Evolutionary conservation across 768 basidiomycete genomes (phyloP).

Genomic region (Tulasnella calospora): DNA sequence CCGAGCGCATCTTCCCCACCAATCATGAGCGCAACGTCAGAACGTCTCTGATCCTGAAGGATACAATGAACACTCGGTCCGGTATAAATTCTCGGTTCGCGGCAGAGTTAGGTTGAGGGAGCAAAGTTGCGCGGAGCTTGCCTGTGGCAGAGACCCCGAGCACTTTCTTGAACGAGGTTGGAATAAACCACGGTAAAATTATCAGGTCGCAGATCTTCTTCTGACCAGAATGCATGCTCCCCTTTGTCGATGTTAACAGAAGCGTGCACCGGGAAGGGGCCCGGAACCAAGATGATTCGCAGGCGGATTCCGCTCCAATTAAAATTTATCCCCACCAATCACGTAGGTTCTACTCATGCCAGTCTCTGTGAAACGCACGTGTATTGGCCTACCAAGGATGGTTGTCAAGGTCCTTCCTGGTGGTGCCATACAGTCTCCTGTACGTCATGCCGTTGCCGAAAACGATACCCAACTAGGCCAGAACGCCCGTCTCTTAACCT

Average conservation of each 20-base stretch:
- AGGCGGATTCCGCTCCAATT: not conserved
- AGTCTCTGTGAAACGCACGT: not conserved
- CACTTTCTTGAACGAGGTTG: not conserved
- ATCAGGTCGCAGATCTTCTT: not conserved
- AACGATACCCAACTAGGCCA: not conserved
- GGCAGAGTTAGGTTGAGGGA: not conserved
- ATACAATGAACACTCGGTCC: not conserved
- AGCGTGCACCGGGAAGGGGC: not conserved
- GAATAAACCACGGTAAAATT: too few relatives aligned
- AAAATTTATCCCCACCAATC: not conserved
- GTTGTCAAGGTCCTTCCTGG: not conserved
- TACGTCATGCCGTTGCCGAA: not conserved
- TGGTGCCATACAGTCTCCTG: not conserved
- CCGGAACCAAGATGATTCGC: not conserved
- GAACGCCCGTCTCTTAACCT: not conserved
- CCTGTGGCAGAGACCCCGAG: not conserved
- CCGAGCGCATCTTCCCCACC: not conserved
- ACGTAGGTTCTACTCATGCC: not conserved
- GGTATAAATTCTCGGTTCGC: not conserved
- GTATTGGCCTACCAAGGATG: not conserved
- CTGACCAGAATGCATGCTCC: not conserved
- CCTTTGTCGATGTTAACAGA: not conserved
- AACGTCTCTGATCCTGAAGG: not conserved
- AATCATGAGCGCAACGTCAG: not conserved
- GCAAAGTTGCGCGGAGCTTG: not conserved